Evolutionary conservation across 2,329 filamentous ascomycete genomes (phyloP).

Genomic region (Pseudocercospora vitis): DNA sequence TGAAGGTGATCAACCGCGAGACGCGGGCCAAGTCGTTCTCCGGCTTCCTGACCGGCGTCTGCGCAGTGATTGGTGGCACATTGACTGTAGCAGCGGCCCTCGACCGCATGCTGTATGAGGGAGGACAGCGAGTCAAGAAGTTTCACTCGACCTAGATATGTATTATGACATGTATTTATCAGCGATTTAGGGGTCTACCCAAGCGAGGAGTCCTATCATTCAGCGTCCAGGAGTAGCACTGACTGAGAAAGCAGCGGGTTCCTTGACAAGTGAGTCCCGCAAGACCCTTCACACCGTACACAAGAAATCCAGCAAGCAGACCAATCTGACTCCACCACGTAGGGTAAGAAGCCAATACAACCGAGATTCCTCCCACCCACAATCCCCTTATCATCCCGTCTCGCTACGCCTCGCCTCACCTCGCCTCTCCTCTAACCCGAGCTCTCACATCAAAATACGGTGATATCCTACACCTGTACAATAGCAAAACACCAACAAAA

Average conservation of each 20-base stretch:
- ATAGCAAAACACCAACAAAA: too few species aligned
- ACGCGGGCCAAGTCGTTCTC: conserved; percentile 84
- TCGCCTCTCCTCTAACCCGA: too few species aligned
- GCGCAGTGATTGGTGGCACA: conserved; percentile 91
- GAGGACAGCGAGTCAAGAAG: conserved; percentile 81
- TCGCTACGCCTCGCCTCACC: too few species aligned
- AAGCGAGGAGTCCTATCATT: conserved; percentile 1
- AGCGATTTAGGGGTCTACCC: background rate
- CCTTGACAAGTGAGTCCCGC: too few species aligned
- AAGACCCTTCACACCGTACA: too few species aligned
- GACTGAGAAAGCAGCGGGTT: background rate
- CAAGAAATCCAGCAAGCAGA: too few species aligned
- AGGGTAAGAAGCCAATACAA: too few species aligned
- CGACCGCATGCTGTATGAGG: conserved; percentile 89
- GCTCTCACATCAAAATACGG: too few species aligned
- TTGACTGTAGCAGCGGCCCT: conserved; percentile 92
- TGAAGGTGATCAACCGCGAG: conserved; percentile 99
- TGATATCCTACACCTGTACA: too few species aligned
- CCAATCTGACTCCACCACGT: too few species aligned
- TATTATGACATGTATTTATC: conserved; percentile 6
- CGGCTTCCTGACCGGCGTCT: conserved; percentile 89
- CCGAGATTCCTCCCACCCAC: too few species aligned
- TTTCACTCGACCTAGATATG: conserved; percentile 59
- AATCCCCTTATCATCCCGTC: too few species aligned
- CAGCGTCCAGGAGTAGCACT: conserved; percentile 3